Base-by-base conservation (phyloP, 176 grass and related monocot species). In the Thalia dealbata region DNA sequence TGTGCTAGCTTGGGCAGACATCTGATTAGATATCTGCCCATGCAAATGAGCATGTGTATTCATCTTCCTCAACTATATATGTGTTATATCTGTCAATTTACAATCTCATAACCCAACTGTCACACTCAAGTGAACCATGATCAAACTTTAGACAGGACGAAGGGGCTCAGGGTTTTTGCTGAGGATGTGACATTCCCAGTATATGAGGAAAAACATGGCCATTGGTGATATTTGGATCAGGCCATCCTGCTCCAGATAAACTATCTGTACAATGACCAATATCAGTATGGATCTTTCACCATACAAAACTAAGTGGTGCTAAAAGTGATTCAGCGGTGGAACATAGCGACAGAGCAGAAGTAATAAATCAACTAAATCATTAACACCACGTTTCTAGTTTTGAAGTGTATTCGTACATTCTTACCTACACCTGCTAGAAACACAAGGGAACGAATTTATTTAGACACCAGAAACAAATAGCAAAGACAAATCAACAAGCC, bases 11-110 rank as follows among this genome's bases (percentile, higher is more conserved):
- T 91, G 85, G 71, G 84, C 77, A 26, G 76, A 42, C 3, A 73
- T 81, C 78, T 85, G 82, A 35, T 79, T 85, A 0, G 85, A 85
- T 76, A 91, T 84, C 78, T 86, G 81, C 45, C 84, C 85, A 19
- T 77, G 78, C 82, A 91, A 81, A 81, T 83, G 89, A 21, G 89
- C 77, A 78, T 85, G 89, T 29, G 85, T 77, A 88, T 91, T 88
- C 89, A 91, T 91, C 52, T 75, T 85, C 3, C 14, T 59, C 0
- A 10, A 22, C 3, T 23, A 7, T 27, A 14, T 52, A 13, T 14
- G 28, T 10, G 50, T 26, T 9, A 59, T 22, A 8, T 23, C 13
- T 23, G 16, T 59, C 72, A 43, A n/a, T n/a, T 38, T 59, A 61
- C n/a, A 18, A 74, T 28, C 29, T 38, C 8, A 23, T 6, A 41